Percentiles rank a stretch among this genome's conserved stretches.
These are phyloP conservation scores for Lavandula angustifolia DNA, from an alignment of 257 asterid genomes.

Conservation along the genomic window DNA sequence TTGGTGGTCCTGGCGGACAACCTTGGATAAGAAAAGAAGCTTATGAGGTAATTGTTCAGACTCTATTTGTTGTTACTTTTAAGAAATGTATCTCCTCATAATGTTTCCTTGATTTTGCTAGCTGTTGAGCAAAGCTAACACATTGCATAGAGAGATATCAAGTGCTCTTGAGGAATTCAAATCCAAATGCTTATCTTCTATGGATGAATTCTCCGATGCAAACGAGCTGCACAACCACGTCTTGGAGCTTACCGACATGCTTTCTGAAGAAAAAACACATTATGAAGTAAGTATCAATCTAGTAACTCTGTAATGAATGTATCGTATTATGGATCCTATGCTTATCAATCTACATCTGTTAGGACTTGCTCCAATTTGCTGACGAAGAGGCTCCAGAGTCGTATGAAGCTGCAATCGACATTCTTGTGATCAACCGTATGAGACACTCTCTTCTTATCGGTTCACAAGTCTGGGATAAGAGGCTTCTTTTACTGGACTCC, in stretches of 20 bases:
- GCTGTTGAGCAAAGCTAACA: slow-evolving; percentile 72
- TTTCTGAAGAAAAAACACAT: slow-evolving; percentile 49
- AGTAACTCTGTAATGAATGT: not conserved
- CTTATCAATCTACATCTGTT: slow-evolving; percentile 7
- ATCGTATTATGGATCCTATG: not conserved
- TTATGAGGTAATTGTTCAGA: slow-evolving; percentile 53
- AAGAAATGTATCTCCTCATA: slow-evolving; percentile 14
- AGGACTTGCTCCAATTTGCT: slow-evolving; percentile 59
- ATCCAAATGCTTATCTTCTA: slow-evolving; percentile 46
- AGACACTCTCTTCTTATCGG: slow-evolving; percentile 67
- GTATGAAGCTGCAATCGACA: slow-evolving; percentile 48
- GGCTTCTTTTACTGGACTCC: slow-evolving; percentile 57
- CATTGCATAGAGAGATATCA: slow-evolving; percentile 68
- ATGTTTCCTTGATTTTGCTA: slow-evolving; percentile 37
- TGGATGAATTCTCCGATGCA: slow-evolving; percentile 50
- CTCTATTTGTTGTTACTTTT: not conserved
- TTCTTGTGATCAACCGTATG: slow-evolving; percentile 75
- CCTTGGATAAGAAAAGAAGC: slow-evolving; percentile 74
- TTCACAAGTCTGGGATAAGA: slow-evolving; percentile 75
- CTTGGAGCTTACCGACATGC: slow-evolving; percentile 57
- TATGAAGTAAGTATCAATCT: slow-evolving; percentile 54
- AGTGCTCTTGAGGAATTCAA: slow-evolving; percentile 53
- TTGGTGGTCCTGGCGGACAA: slow-evolving; percentile 58
- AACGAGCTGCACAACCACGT: slow-evolving; percentile 54
- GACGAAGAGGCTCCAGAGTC: slow-evolving; percentile 35